Conservation (phyloP, 2,329 filamentous ascomycete genomes). For the Diaporthe sp. region DNA sequence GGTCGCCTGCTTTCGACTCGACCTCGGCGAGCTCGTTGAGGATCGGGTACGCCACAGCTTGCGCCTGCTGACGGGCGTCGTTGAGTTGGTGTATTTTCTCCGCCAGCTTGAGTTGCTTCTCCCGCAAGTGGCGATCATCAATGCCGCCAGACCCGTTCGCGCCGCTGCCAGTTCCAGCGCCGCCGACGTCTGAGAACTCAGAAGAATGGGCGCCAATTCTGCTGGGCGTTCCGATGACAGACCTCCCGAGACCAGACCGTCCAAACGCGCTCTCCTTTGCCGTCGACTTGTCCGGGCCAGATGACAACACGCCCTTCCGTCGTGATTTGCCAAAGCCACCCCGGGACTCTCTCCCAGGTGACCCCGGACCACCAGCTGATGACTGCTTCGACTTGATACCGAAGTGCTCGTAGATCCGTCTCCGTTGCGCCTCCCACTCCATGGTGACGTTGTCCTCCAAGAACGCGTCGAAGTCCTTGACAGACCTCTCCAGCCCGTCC, state of each 20-base stretch:
- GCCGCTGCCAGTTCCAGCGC: conserved; percentile 62
- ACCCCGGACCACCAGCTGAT: conserved; percentile 47
- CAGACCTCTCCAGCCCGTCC: conserved; percentile 89
- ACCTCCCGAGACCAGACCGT: conserved; percentile 80
- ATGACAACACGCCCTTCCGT: conserved; percentile 56
- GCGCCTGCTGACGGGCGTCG: conserved; percentile 74
- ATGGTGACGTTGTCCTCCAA: conserved; percentile 94
- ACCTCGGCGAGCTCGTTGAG: conserved; percentile 82
- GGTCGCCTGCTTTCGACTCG: conserved; percentile 77
- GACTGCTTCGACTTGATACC: conserved; percentile 78
- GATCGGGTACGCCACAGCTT: conserved; percentile 73
- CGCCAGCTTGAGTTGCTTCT: conserved; percentile 87
- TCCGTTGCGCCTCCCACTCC: conserved; percentile 95
- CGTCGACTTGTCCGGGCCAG: conserved; percentile 48
- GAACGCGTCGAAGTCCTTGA: conserved; percentile 92
- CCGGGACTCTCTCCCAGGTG: conserved; percentile 61
- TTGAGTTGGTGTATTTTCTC: conserved; percentile 87
- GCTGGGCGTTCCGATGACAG: conserved; percentile 87
- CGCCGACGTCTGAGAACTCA: conserved; percentile 78
- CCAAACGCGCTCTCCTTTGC: conserved; percentile 71
- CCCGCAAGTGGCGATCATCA: conserved; percentile 82
- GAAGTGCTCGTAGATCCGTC: conserved; percentile 96
- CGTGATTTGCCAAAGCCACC: conserved; percentile 73
- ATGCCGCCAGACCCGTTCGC: conserved; percentile 65
- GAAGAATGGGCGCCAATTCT: conserved; percentile 74